Evolutionary conservation across 2,329 filamentous ascomycete genomes (phyloP), one percentile per base, ranked within the genome.

Genomic region (Fusarium multiceps): DNA sequence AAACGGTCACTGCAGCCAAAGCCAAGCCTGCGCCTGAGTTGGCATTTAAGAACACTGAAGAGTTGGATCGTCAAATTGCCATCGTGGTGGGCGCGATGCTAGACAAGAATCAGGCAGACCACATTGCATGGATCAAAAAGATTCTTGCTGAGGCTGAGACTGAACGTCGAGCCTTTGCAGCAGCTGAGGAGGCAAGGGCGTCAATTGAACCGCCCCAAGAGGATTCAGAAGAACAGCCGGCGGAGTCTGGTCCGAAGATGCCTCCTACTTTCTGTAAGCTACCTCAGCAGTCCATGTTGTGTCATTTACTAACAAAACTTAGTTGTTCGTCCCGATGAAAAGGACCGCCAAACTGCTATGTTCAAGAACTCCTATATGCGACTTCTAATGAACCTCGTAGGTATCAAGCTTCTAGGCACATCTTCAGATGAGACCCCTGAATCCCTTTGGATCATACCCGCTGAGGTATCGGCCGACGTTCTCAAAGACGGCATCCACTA

Each of bases 331-430:
- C 85, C 92, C 0, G 89, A 91, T 60, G 89, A 87, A 43, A 88
- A 92, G 47, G 85, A 87, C 50, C 88, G 90, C 42, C 89, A 90
- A 53, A 86, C 86, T 23, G 91, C 93, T 27, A 90, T 97, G 80
- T 97, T 97, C 83, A 97, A 93, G 77, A 97, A 98, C 79, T 90
- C 92, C 12, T 91, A 95, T 74, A 86, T 98, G 4, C 91, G 94
- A 34, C 88, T 98, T 3, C 86, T 99, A 6, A 91, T 98, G 87
- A 90, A 85, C 2, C 85, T 96, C 0, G 84, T 91, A 20, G 92
- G 92, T 1, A 88, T 97, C 66, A 85, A 91, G 74, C 86, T 90
- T 6, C 79, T 86, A 11, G 79, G 81, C 0, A 82, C 84, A 1
- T 79, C 79, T 1, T 74, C 84, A 6, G 90, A 93, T 43, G 93